Evolutionary conservation across 805 yeast genomes (phyloP).

Genomic region (Starmerella floris): DNA sequence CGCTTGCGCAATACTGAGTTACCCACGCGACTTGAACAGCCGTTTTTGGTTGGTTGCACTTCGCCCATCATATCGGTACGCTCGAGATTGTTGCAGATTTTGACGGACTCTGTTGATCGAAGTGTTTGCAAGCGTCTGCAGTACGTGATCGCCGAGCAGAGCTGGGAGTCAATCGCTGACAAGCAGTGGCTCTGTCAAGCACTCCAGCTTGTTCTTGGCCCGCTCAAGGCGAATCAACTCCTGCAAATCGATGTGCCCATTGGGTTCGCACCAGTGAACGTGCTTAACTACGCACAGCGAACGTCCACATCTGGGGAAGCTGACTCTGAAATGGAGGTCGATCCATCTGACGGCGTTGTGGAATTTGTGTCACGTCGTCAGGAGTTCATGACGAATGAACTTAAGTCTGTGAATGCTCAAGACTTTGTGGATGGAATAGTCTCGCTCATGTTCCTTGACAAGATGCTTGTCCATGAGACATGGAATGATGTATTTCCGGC

Average conservation of each 20-base stretch:
- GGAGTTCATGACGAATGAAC: constrained; percentile 27
- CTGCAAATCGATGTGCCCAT: constrained; percentile 31
- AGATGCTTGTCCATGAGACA: constrained; percentile 62
- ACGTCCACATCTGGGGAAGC: background rate
- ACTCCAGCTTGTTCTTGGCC: constrained; percentile 66
- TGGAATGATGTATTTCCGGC: constrained; percentile 80
- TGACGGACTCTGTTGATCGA: constrained; percentile 63
- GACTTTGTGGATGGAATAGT: constrained; percentile 58
- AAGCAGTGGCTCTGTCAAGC: constrained; percentile 94
- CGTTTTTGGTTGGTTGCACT: constrained; percentile 81
- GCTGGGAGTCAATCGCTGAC: constrained; percentile 91
- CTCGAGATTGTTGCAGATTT: constrained; percentile 60
- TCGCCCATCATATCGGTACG: constrained; percentile 57
- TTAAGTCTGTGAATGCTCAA: constrained; percentile 37
- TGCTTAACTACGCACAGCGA: constrained; percentile 13
- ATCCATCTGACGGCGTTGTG: background rate
- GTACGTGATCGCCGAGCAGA: constrained; percentile 86
- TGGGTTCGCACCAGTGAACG: constrained; percentile 25
- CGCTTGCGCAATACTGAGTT: constrained; percentile 70
- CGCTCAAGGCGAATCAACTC: constrained; percentile 43
- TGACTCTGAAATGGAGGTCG: background rate
- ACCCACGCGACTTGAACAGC: constrained; percentile 90
- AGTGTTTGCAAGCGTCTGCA: constrained; percentile 67
- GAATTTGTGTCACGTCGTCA: constrained; percentile 25
- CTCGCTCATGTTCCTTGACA: constrained; percentile 70